These are phyloP conservation scores for Hypomontagnella monticulosa DNA, from an alignment of 495 filamentous ascomycete genomes.

Conservation along the genomic window DNA sequence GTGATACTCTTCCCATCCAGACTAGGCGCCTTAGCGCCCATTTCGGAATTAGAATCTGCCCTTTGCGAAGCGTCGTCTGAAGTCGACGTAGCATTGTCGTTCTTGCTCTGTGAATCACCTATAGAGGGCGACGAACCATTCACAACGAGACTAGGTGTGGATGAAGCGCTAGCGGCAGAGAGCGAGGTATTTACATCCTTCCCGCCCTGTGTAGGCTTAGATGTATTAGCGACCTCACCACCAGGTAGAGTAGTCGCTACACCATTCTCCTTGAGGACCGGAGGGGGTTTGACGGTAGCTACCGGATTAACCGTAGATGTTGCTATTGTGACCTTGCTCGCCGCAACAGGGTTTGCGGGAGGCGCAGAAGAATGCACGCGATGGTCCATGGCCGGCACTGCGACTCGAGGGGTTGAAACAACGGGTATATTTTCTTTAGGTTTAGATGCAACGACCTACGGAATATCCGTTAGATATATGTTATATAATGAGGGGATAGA, in stretches of 20 bases:
- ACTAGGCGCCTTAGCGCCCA: conserved; percentile 86
- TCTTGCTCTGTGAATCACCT: conserved; percentile 46
- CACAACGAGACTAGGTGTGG: conserved; percentile 58
- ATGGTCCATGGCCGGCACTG: conserved; percentile 43
- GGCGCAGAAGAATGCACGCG: conserved; percentile 33
- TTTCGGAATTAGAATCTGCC: conserved; percentile 72
- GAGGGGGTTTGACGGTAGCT: conserved; percentile 35
- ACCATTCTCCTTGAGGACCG: conserved; percentile 29
- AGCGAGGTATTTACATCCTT: conserved; percentile 48
- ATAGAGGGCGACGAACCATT: conserved; percentile 56
- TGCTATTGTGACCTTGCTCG: conserved; percentile 18
- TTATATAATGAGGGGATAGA: neutral
- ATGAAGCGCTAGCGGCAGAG: conserved; percentile 37
- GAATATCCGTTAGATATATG: conserved; percentile 10
- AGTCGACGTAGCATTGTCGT: conserved; percentile 51
- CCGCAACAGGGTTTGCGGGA: conserved; percentile 13
- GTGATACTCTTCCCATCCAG: conserved; percentile 91
- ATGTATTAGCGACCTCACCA: conserved; percentile 26
- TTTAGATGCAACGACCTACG: conserved; percentile 64
- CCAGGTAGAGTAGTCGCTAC: conserved; percentile 8
- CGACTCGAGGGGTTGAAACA: conserved; percentile 43
- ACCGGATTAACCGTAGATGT: conserved; percentile 25
- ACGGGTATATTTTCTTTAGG: conserved; percentile 55
- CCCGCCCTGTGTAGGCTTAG: conserved; percentile 50
- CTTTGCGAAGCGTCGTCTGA: conserved; percentile 61